Evolutionary conservation across 2,329 filamentous ascomycete species (phyloP), one percentile per base, ranked within the genome.

Genomic region (Thermoascus crustaceus): DNA sequence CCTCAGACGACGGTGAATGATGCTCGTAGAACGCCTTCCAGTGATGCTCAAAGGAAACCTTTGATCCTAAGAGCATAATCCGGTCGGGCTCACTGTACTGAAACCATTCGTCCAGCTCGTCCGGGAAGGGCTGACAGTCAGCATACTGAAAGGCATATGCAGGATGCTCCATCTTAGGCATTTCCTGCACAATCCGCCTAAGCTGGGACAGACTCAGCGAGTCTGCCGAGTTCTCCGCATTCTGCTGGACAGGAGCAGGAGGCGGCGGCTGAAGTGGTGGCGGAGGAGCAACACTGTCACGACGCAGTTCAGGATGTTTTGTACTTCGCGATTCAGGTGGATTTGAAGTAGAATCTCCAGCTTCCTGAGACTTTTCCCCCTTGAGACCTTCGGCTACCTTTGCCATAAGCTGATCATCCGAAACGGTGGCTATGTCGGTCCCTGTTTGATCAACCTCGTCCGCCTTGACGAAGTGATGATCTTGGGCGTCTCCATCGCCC

Each of bases 61-160:
- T 84, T 13, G 84, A 80, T 35, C 80, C 76, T 35, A 83, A 74
- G 32, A 95, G 69, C 51, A 88, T 80, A 30, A 81, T 73, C 64
- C 85, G 84, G 56, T 96, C 88, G 61, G 84, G 83, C 43, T 86
- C 80, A 49, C 83, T 82, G 62, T 96, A 95, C 35, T 82, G 79
- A 61, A 98, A 98, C 91, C 91, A 98, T 64, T 98, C 91, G 56
- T 96, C 86, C 31, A 98, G 72, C 67, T 98, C 91, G 44, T 91
- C 85, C 11, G 84, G 78, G 49, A 94, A 81, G 1, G 77, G 68
- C 14, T 80, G 79, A 37, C 75, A 73, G 58, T 89, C 83, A 17
- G 74, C 67, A 63, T 89, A 89, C 44, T 75, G 76, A 57, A 94
- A 98, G 41, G 91, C 87, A 67, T 98, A 98, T 7, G 78, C 77